Evolutionary conservation across 2,329 filamentous ascomycete species (phyloP), one percentile per base, ranked within the genome.

Genomic region (Colletotrichum spaethianum): DNA sequence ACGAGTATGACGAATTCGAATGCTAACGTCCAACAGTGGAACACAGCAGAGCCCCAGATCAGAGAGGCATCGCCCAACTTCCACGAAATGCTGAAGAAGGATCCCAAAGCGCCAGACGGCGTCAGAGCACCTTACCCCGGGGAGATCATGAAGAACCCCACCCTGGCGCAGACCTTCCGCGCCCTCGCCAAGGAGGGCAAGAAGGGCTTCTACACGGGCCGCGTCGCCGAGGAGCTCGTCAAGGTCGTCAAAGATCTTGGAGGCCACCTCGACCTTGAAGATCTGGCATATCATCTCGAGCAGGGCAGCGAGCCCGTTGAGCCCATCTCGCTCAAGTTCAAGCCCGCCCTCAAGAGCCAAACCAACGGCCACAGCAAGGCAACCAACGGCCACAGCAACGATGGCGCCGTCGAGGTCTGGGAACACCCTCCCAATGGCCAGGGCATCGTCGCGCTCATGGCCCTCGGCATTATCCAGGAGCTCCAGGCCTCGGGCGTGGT

Each of bases 361-460:
- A 8, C 59, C 66, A 44, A 61, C 55, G 55, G 55, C 42, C 16
- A 73, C 2, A 74, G 75, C 7, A 74, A 81, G n/a, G n/a, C n/a
- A n/a, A 5, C n/a, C 11, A 81, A 85, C 16, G 91, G 91, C 12
- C 2, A 28, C 36, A 36, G 8, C 53, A 20, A 42, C 26, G 28
- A 50, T 53, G 65, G 53, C 28, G 57, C 64, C 36, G 88, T 98
- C 52, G 92, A 97, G 78, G 85, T 99, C 0, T 98, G 96, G 96
- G 96, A 99, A 79, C 96, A 98, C 79, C 95, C 96, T 44, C 96
- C 96, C 11, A 98, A 98, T 77, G 95, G 96, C 0, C 96, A 98
- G 82, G 96, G 96, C 1, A 95, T 98, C 75, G 94, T 98, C 2
- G 96, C 96, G 0, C 85, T 98, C 40, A 98, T 98, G 92, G 94